phyloP scores from a whole-genome alignment of 192 early-diverging fungal genomes.

The Spinellus fusiger region DNA sequence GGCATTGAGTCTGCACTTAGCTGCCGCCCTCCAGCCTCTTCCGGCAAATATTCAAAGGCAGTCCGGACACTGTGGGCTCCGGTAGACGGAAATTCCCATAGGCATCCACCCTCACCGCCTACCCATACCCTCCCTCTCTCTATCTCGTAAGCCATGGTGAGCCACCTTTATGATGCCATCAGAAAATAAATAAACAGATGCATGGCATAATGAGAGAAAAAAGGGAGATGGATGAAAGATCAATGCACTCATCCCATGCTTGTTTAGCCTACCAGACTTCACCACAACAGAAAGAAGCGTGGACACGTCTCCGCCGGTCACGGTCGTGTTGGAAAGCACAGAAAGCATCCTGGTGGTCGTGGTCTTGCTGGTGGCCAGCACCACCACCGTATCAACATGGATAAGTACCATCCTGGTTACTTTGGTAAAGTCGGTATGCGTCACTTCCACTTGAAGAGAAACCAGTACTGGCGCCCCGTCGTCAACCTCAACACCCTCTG shows the following conservation, averaged over 20 bases:
- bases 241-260: background rate
- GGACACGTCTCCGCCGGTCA: slow-evolving; percentile 99
- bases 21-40: background rate
- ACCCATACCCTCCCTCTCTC: slow-evolving; percentile 12
- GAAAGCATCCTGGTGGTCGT: slow-evolving; percentile 99
- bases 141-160: slow-evolving; percentile 14
- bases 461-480: slow-evolving; percentile 78
- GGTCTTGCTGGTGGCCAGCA: slow-evolving; percentile 99
- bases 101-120: background rate
- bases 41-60: background rate
- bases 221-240: background rate
- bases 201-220: background rate
- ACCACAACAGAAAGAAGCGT: slow-evolving; percentile 93
- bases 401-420: slow-evolving; percentile 99
- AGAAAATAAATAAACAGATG: too few relatives aligned
- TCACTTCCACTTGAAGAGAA: slow-evolving; percentile 94
- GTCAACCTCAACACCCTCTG: slow-evolving; percentile 95
- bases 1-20: background rate
- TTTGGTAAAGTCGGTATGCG: slow-evolving; percentile 99
- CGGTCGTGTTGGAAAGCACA: slow-evolving; percentile 99
- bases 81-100: background rate
- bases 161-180: background rate
- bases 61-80: background rate
- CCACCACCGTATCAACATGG: slow-evolving; percentile 99
- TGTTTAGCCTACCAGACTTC: slow-evolving; percentile 73